Base-by-base conservation (phyloP, 1,139 yeast species). In the Blastobotrys buckinghamii region DNA sequence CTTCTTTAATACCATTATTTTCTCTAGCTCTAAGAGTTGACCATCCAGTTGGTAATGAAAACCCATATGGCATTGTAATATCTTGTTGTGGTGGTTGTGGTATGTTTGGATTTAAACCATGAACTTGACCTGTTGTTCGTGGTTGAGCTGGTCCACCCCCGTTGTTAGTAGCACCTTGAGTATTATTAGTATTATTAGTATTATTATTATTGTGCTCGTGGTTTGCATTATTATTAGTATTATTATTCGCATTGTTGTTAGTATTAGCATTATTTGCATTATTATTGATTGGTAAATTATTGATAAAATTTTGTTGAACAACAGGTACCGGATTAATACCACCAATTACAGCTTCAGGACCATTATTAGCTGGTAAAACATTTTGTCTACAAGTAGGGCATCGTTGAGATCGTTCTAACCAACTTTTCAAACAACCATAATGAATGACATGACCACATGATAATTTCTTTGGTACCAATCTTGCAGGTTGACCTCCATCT, bases 321-420 rank as follows among this genome's bases (percentile, higher is more conserved):
- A 30, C 33, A n/a, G n/a, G n/a, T n/a, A n/a, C n/a, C n/a, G n/a
- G n/a, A 8, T n/a, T n/a, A n/a, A n/a, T n/a, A n/a, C 8, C 42
- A 39, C 45, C 51, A 45, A 16, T 47, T 45, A 16, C 45, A 36
- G 37, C 39, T 44, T 22, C 38, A 35, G 15, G 39, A 22, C 33
- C 34, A 19, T 47, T 37, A n/a, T 50, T 55, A 33, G n/a, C 3
- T 20, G 42, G 63, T 42, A 67, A 49, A 9, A 89, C 96, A n/a
- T 83, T 78, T 17, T 83, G 72, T 56, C 97, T 75, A 66, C 97
- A 92, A 50, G 90, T 80, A 0, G 99, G 98, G 69, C 99, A 92
- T 27, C 81, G 78, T 58, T 84, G 94, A 0, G 96, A 87, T 55
- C 96, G 75, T 61, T 87, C 96, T 57, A 92, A 72, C 99, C 99